Percentiles rank a stretch among this genome's conserved stretches.
phyloP scores from a whole-genome alignment of 2,329 filamentous ascomycete genomes.

The Ophiostoma sp. region DNA sequence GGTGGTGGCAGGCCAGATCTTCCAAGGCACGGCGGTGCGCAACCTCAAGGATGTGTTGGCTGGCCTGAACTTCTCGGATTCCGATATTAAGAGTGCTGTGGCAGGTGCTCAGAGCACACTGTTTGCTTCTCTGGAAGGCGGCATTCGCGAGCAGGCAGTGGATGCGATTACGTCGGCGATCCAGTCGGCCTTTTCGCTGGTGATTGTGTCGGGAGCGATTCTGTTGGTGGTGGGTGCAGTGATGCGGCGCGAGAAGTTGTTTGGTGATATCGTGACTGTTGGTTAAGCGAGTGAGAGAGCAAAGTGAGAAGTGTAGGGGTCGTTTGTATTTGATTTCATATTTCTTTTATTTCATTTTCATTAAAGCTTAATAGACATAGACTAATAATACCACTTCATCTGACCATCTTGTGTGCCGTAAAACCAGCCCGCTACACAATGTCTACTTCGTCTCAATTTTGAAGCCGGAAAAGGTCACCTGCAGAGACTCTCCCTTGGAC shows the following conservation, averaged over 20 bases:
- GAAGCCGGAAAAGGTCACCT: slow-evolving; percentile 23
- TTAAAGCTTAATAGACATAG: not conserved
- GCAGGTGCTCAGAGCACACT: slow-evolving; percentile 10
- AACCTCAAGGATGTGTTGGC: not conserved
- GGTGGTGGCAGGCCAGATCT: slow-evolving; percentile 35
- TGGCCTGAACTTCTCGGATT: not conserved
- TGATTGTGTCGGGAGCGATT: slow-evolving; percentile 2
- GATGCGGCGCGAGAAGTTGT: slow-evolving; percentile 1
- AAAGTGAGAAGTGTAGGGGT: not conserved
- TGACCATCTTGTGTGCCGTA: not conserved
- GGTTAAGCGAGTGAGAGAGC: not conserved
- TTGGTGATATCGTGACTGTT: not conserved
- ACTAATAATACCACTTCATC: not conserved
- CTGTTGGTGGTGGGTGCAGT: not conserved
- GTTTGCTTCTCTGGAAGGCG: not conserved
- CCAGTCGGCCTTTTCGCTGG: slow-evolving; percentile 34
- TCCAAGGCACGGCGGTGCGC: slow-evolving; percentile 22
- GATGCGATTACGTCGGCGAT: slow-evolving; percentile 37
- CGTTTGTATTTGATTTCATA: not conserved
- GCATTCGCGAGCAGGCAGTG: not conserved
- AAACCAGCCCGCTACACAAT: not conserved
- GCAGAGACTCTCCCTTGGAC: slow-evolving; percentile 17
- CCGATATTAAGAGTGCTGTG: not conserved
- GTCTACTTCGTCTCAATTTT: slow-evolving; percentile 20
- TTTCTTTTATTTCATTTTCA: not conserved